A percentile compares a stretch with the other conserved stretches of the same genome.
Evolutionary conservation across 164 flowering plant genomes (phyloP).

Genomic region (Protea cynaroides): DNA sequence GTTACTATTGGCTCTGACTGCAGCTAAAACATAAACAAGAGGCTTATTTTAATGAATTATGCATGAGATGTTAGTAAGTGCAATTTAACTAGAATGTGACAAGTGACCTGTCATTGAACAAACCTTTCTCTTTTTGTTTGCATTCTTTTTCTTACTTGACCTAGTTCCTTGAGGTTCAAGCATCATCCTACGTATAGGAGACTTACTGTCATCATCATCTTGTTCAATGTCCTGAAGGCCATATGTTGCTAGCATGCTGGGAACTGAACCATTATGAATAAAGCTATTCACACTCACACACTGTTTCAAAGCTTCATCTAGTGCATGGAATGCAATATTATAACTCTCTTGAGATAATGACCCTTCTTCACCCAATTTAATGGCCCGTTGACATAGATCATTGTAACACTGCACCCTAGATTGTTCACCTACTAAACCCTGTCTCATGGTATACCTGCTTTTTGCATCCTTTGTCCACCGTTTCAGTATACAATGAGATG

Average conservation of each 20-base stretch:
- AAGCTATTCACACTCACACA: constrained; percentile 57
- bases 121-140: constrained; percentile 59
- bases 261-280: constrained; percentile 25
- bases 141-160: constrained; percentile 36
- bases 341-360: constrained; percentile 66
- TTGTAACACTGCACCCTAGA: constrained; percentile 66
- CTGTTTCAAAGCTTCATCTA: constrained; percentile 60
- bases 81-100: not conserved
- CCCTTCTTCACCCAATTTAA: constrained; percentile 72
- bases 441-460: constrained; percentile 29
- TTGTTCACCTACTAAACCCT: constrained; percentile 32
- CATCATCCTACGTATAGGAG: constrained; percentile 1
- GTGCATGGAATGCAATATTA: constrained; percentile 45
- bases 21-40: constrained; percentile 28
- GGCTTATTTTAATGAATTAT: not conserved
- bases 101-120: constrained; percentile 2
- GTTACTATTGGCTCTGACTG: constrained; percentile 38
- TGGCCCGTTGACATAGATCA: constrained; percentile 61
- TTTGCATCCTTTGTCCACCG: constrained; percentile 91
- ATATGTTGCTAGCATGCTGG: constrained; percentile 17
- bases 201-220: constrained; percentile 22
- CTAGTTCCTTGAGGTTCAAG: constrained; percentile 17
- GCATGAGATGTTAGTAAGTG: too few relatives aligned
- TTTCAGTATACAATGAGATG: constrained; percentile 63
- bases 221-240: constrained; percentile 31